Evolutionary conservation across 495 filamentous ascomycete species (phyloP).

Genomic region (Parachaetomium inaequale): DNA sequence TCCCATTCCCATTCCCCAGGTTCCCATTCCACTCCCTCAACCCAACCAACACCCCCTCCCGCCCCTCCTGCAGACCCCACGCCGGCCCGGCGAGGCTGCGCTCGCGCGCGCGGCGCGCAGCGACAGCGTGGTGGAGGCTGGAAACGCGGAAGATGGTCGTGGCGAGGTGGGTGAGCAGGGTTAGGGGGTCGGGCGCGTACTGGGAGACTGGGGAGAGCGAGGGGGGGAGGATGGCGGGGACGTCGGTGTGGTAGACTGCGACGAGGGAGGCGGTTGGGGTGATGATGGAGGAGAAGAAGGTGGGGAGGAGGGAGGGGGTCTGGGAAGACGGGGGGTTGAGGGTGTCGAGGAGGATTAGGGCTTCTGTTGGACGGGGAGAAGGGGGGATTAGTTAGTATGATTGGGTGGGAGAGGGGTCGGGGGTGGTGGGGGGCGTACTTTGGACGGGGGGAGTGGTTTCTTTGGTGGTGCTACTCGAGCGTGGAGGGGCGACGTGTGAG

Average conservation of each 20-base stretch:
- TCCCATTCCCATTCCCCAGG: background rate
- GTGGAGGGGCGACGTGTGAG: slow-evolving; percentile 43
- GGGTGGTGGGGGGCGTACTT: slow-evolving; percentile 40
- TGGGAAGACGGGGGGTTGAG: slow-evolving; percentile 50
- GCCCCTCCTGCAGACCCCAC: slow-evolving; percentile 71
- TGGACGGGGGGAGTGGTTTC: slow-evolving; percentile 30
- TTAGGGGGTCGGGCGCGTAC: slow-evolving; percentile 68
- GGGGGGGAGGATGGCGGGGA: slow-evolving; percentile 45
- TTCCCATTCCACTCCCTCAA: slow-evolving; percentile 38
- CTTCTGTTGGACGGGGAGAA: slow-evolving; percentile 36
- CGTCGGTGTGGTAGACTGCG: slow-evolving; percentile 65
- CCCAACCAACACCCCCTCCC: slow-evolving; percentile 70
- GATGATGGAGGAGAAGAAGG: slow-evolving; percentile 56
- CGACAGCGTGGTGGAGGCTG: slow-evolving; percentile 65
- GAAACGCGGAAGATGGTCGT: slow-evolving; percentile 47
- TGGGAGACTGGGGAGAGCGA: slow-evolving; percentile 20
- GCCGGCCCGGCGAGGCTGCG: slow-evolving; percentile 65
- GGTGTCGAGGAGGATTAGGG: slow-evolving; percentile 60
- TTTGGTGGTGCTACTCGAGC: slow-evolving; percentile 26
- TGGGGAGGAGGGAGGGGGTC: slow-evolving; percentile 42
- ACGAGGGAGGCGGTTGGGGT: slow-evolving; percentile 53
- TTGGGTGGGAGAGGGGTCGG: slow-evolving; percentile 25
- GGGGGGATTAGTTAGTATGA: slow-evolving; percentile 31
- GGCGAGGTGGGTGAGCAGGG: slow-evolving; percentile 49
- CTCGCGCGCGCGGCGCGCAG: slow-evolving; percentile 62